Conservation (phyloP, 139 green algal species). For the Penium margaritaceum region DNA sequence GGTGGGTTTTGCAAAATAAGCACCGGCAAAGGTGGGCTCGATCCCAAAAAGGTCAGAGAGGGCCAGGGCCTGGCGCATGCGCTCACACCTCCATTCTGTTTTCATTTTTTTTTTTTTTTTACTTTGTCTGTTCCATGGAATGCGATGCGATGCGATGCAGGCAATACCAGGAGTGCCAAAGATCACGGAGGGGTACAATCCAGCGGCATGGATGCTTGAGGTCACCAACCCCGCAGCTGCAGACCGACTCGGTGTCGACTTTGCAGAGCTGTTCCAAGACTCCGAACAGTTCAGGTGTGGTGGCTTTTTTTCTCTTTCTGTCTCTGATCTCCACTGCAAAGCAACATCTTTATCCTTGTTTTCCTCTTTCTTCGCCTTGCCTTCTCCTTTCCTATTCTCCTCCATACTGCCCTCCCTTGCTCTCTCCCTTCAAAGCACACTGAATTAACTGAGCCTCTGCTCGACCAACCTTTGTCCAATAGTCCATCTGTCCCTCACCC, state of each 20-base stretch:
- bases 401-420: too few species aligned
- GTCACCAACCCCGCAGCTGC: slow-evolving; percentile 25
- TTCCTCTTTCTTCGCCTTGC: too few species aligned
- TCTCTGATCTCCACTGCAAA: too few species aligned
- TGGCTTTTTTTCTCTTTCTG: too few species aligned
- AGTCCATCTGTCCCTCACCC: too few species aligned
- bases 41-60: neutral
- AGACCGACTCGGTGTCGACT: slow-evolving; percentile 24
- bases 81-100: neutral
- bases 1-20: neutral
- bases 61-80: neutral
- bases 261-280: slow-evolving; percentile 30
- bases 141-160: too few species aligned
- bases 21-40: neutral
- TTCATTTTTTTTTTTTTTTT: slow-evolving; percentile 2
- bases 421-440: too few species aligned
- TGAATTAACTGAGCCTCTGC: too few species aligned
- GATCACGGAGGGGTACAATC: slow-evolving; percentile 56
- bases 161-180: slow-evolving; percentile 10
- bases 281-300: slow-evolving; percentile 28
- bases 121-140: too few species aligned
- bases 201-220: slow-evolving; percentile 75
- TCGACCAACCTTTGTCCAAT: too few species aligned
- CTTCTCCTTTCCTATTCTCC: too few species aligned
- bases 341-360: too few species aligned